Conservation (phyloP, 75 land plant genomes). For the Selaginella tamariscina region DNA sequence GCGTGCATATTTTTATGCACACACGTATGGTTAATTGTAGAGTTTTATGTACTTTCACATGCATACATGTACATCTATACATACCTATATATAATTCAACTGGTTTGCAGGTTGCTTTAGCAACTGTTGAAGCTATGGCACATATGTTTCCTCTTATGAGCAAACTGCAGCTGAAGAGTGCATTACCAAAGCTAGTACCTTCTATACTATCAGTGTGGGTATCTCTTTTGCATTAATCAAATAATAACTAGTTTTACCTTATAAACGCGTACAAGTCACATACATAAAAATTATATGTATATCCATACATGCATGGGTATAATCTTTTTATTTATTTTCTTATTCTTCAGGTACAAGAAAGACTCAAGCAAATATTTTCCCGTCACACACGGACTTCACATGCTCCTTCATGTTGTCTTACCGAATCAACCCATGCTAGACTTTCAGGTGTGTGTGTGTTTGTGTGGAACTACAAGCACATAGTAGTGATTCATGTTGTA, state of each 20-base stretch:
- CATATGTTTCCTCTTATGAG: conserved; percentile 73
- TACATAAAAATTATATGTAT: too few relatives aligned
- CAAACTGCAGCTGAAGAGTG: conserved; percentile 53
- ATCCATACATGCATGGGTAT: not conserved
- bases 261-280: too few relatives aligned
- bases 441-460: conserved; percentile 53
- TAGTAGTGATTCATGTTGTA: not conserved
- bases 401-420: conserved; percentile 66
- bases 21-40: too few relatives aligned
- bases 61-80: too few relatives aligned
- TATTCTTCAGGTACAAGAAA: conserved; percentile 52
- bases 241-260: not conserved
- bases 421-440: conserved; percentile 64
- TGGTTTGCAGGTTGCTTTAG: conserved; percentile 67
- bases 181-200: conserved; percentile 70
- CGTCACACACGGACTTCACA: conserved; percentile 57
- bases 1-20: too few relatives aligned
- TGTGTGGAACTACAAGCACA: too few relatives aligned
- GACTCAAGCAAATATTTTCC: conserved; percentile 55
- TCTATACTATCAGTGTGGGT: conserved; percentile 72
- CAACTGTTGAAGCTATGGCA: conserved; percentile 84
- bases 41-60: too few relatives aligned
- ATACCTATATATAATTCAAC: too few relatives aligned
- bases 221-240: too few relatives aligned
- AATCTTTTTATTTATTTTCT: not conserved